Conservation (phyloP, 805 yeast genomes). For the Saccharomycopsis vini region DNA sequence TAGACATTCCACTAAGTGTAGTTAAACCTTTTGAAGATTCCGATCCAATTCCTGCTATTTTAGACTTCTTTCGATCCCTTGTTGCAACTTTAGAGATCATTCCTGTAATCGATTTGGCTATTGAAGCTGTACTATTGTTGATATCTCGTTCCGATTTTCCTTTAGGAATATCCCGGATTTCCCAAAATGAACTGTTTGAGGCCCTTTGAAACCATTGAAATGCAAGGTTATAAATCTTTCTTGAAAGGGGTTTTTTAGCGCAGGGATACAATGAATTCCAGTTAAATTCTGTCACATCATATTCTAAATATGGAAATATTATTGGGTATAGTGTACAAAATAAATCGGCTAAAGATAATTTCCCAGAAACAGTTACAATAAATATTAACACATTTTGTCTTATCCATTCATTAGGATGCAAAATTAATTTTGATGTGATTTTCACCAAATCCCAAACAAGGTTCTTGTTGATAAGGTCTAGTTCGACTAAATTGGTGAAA, state of each 20-base stretch:
- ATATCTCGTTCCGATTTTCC: not conserved
- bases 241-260: constrained; percentile 56
- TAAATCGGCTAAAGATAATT: constrained; percentile 64
- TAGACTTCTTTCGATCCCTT: constrained; percentile 1
- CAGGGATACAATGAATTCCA: constrained; percentile 62
- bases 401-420: constrained; percentile 87
- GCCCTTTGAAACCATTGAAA: constrained; percentile 59
- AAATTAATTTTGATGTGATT: constrained; percentile 44
- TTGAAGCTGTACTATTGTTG: not conserved
- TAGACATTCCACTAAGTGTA: constrained; percentile 19
- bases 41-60: not conserved
- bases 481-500: constrained; percentile 43
- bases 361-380: constrained; percentile 51
- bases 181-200: constrained; percentile 10
- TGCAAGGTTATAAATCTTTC: constrained; percentile 54
- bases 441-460: constrained; percentile 48
- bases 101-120: constrained; percentile 11
- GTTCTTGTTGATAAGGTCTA: constrained; percentile 46
- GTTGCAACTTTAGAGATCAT: constrained; percentile 11
- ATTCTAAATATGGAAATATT: constrained; percentile 63
- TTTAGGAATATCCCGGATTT: not conserved
- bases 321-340: constrained; percentile 80
- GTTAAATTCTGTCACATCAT: constrained; percentile 62
- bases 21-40: not conserved
- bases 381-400: constrained; percentile 58